Evolutionary conservation across 345 rosid genomes (phyloP).

Genomic region (Gynandropsis gynandra): DNA sequence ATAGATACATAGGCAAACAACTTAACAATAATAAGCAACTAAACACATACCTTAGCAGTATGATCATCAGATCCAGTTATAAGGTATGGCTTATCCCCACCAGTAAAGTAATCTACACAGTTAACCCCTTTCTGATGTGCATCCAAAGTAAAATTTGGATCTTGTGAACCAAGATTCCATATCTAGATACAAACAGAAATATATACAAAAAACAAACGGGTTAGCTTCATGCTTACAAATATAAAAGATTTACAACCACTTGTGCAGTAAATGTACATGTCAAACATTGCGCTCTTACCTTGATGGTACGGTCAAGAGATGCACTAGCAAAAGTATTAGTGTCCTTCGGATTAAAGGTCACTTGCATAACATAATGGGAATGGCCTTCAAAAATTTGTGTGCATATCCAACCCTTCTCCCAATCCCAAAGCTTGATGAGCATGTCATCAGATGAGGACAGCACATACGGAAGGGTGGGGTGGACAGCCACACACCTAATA

Average conservation of each 20-base stretch:
- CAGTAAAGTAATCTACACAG: constrained; percentile 71
- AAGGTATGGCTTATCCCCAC: constrained; percentile 63
- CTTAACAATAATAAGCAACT: constrained; percentile 14
- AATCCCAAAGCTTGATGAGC: constrained; percentile 87
- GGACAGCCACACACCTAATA: constrained; percentile 74
- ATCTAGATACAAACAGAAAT: constrained; percentile 40
- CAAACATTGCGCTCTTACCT: constrained; percentile 32
- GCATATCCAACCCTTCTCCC: constrained; percentile 82
- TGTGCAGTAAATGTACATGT: constrained; percentile 5
- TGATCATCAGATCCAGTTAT: constrained; percentile 90
- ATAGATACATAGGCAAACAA: constrained; percentile 14
- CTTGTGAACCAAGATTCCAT: constrained; percentile 86
- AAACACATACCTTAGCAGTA: constrained; percentile 67
- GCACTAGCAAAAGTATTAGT: constrained; percentile 77
- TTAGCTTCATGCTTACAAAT: constrained; percentile 11
- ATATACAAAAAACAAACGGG: background rate
- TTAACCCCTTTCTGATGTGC: constrained; percentile 87
- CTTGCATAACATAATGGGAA: constrained; percentile 90
- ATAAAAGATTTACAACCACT: constrained; percentile 6
- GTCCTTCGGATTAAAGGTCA: constrained; percentile 73
- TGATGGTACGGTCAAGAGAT: constrained; percentile 70
- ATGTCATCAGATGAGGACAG: constrained; percentile 72
- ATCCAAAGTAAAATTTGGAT: constrained; percentile 63
- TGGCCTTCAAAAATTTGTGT: constrained; percentile 72
- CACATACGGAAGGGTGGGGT: constrained; percentile 64